A percentile compares a stretch with the other conserved stretches of the same genome.
Evolutionary conservation across 2,329 filamentous ascomycete species (phyloP).

Genomic region (Cordyceps cateniannulata): DNA sequence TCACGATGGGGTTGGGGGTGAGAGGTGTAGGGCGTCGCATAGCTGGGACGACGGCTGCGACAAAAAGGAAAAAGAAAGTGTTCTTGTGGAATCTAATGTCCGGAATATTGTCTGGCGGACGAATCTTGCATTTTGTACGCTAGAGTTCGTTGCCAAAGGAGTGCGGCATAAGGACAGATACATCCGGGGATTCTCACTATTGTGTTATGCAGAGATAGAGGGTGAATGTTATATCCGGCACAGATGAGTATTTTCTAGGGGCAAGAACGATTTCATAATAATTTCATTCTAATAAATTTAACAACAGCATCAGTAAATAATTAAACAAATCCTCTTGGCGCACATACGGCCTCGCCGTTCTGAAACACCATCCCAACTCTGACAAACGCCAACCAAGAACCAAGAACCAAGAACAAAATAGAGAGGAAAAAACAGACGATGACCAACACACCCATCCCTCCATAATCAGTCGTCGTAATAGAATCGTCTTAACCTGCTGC

Average conservation of each 20-base stretch:
- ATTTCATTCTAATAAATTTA: neutral
- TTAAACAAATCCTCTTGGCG: neutral
- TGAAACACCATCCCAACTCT: neutral
- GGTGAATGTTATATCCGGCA: neutral
- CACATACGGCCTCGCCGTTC: neutral
- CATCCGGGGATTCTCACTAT: too few species aligned
- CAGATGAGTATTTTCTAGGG: neutral
- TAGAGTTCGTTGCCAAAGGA: too few species aligned
- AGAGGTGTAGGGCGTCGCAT: neutral
- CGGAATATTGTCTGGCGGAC: too few species aligned
- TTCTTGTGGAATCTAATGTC: too few species aligned
- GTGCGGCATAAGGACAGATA: too few species aligned
- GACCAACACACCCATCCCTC: neutral
- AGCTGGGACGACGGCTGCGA: slow-evolving; percentile 6
- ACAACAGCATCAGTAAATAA: neutral
- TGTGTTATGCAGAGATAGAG: too few species aligned
- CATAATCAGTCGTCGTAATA: neutral
- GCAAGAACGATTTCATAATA: too few species aligned
- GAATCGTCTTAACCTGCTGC: neutral
- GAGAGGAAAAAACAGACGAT: too few species aligned
- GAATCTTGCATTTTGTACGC: too few species aligned
- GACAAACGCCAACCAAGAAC: neutral
- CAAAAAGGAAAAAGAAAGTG: neutral
- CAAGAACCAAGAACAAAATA: too few species aligned
- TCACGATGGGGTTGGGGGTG: neutral